These are phyloP conservation scores for Cystoisospora suis DNA, from an alignment of 169 alveolate genomes.

Conservation along the genomic window DNA sequence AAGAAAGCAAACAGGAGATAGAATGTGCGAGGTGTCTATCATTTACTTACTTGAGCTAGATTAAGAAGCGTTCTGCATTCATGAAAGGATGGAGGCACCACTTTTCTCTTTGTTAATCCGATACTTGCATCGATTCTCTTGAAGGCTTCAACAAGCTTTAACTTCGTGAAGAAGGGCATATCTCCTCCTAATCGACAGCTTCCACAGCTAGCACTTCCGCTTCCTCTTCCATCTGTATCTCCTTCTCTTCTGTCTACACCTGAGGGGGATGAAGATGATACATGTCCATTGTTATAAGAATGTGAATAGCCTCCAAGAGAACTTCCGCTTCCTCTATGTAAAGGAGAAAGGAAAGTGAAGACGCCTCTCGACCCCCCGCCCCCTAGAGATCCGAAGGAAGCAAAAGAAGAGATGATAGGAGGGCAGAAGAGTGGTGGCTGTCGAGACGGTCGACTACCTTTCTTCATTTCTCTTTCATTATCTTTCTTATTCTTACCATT, in stretches of 20 bases:
- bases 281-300: too few species aligned
- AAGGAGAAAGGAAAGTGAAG: too few species aligned
- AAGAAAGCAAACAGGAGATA: neutral
- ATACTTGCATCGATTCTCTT: slow-evolving; percentile 50
- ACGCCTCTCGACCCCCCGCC: too few species aligned
- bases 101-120: slow-evolving; percentile 61
- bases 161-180: slow-evolving; percentile 58
- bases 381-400: too few species aligned
- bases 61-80: slow-evolving; percentile 69
- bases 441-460: too few species aligned
- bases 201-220: neutral
- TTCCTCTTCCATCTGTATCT: neutral
- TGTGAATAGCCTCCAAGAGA: too few species aligned
- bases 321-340: too few species aligned
- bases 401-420: slow-evolving; percentile 1
- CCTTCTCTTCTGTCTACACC: neutral
- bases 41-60: slow-evolving; percentile 63
- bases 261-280: too few species aligned
- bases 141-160: slow-evolving; percentile 67
- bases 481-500: too few species aligned
- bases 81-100: slow-evolving; percentile 68
- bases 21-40: neutral
- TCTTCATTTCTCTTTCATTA: too few species aligned
- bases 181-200: neutral
- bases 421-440: neutral